Base-by-base conservation (phyloP, 2,329 filamentous ascomycete genomes). In the Ambrosiella cleistominuta region DNA sequence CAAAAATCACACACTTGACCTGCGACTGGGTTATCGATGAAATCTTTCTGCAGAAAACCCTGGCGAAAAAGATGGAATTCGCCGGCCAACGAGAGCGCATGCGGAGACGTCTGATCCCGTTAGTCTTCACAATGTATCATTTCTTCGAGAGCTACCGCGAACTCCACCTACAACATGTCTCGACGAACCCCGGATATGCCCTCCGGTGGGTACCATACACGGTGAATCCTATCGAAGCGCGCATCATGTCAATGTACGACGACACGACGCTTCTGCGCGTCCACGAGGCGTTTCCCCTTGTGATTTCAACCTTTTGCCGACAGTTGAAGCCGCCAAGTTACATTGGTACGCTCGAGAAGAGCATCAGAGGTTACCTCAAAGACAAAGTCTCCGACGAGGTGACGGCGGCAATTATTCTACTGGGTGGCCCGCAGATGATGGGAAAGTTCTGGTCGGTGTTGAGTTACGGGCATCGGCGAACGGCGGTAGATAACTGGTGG, bases 401-500 rank as follows among this genome's bases (percentile, higher is more conserved):
- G 0, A 81, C 83, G 62, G 75, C 76, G 8, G 76, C 81, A 2
- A 76, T 82, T 11, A 64, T 84, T 8, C 78, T 75, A 49, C 69
- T 83, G 9, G 81, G 81, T 39, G 81, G 81, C 1, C 68, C 84
- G 58, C 74, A 80, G 7, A 78, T 83, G 64, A 79, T 82, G 1
- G 78, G 83, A 63, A 72, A 75, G 50, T 74, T 84, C 40, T 84
- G 81, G 81, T 79, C 83, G 64, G 79, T 81, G 44, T 82, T 82
- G 64, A 79, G 80, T 1, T 84, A 84, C 67, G 83, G 81, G 64
- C 72, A 71, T 56, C 72, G 81, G 38, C 73, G 80, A 59, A 72
- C 72, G 17, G 75, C 77, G 1, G 80, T 84, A 13, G 81, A 84
- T 63, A 69, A 65, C 4, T 84, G 80, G 80, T 81, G 77, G 65